phyloP scores from a whole-genome alignment of 768 basidiomycete genomes.

The Heimioporus sp. region DNA sequence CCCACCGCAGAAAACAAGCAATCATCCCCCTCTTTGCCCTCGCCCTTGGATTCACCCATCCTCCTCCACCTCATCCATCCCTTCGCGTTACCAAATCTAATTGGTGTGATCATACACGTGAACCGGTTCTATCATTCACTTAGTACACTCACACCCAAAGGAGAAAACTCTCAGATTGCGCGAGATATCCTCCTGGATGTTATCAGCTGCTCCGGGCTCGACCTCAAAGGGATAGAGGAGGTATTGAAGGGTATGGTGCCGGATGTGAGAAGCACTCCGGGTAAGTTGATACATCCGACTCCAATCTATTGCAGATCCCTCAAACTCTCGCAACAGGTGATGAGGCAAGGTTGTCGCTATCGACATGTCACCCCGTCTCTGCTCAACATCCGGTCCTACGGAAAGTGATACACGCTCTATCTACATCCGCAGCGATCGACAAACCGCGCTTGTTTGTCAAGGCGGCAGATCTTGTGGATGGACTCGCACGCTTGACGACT shows the following conservation, averaged over 20 bases:
- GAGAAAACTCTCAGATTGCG: conserved; percentile 63
- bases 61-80: conserved; percentile 67
- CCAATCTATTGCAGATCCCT: neutral
- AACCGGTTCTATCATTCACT: conserved; percentile 56
- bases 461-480: conserved; percentile 67
- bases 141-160: conserved; percentile 49
- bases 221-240: conserved; percentile 50
- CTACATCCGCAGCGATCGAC: conserved; percentile 50
- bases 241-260: conserved; percentile 40
- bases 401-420: conserved; percentile 45
- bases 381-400: conserved; percentile 43
- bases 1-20: conserved; percentile 25
- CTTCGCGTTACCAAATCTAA: conserved; percentile 50
- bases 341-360: conserved; percentile 51
- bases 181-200: conserved; percentile 60
- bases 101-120: conserved; percentile 51
- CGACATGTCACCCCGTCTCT: conserved; percentile 55
- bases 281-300: conserved; percentile 19
- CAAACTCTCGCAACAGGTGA: conserved; percentile 36
- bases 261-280: conserved; percentile 21
- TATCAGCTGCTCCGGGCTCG: conserved; percentile 62
- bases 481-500: conserved; percentile 43
- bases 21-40: conserved; percentile 14
- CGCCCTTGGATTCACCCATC: conserved; percentile 36
- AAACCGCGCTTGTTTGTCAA: conserved; percentile 73